Base-by-base conservation (phyloP, 352 stramenopile species). In the Phytopythium sindhum region DNA sequence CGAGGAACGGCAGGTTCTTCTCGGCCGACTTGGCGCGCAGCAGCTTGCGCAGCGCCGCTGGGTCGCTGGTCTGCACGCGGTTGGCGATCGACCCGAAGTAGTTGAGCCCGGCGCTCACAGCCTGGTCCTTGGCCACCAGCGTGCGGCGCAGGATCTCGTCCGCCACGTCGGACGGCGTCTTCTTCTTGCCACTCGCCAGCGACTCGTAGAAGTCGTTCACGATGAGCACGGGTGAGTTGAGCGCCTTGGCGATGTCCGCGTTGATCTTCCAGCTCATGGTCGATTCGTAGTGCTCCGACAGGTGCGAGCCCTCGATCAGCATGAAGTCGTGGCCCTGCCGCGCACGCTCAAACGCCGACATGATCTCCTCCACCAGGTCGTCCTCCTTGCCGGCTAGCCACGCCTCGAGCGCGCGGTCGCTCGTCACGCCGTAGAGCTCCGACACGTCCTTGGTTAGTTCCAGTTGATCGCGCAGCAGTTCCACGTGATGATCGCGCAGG, bases 231-330 rank as follows among this genome's bases (percentile, higher is more conserved):
- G 81, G 81, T 7, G 82, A 71, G 11, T 82, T 82, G 10, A 93
- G 68, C 26, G 82, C 76, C 52, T 88, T 89, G 59, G 84, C 84
- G 61, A 93, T 84, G 60, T 93, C 82, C 19, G 81, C 73, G 61
- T 93, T 89, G 58, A 93, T 80, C 56, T 89, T 88, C 84, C 82
- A 93, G 70, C 80, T 89, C 77, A 88, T 83, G 6, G 77, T 73
- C 35, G 79, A 81, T 57, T 93, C 82, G 31, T 58, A 56, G 70
- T 86, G 75, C 60, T 86, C 70, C 29, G 80, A 78, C 45, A 93
- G 61, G 57, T 80, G 74, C 11, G 82, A 84, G n/a, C 84, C 84
- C 60, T 93, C 84, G 41, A 93, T 86, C 66, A 93, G 84, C 76
- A 93, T 87, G 58, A 93, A 93, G 71, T 93, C 84, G 67, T 93